Conservation (phyloP, 148 eudicot species). For the Chenopodium album region DNA sequence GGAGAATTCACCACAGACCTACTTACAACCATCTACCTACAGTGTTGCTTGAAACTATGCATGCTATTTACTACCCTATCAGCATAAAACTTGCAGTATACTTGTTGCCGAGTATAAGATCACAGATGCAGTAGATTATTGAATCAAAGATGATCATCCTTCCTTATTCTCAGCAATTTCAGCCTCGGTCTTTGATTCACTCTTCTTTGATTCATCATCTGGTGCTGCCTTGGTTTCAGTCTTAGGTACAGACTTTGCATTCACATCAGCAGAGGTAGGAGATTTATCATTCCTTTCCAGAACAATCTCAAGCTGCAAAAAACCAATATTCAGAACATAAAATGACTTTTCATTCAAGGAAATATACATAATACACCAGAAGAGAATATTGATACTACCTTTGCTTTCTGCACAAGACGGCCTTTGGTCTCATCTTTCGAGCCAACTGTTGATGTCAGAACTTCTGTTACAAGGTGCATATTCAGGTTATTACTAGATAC, state of each 20-base stretch:
- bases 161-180: constrained; percentile 5
- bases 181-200: neutral
- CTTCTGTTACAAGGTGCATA: constrained; percentile 22
- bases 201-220: neutral
- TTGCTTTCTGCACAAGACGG: constrained; percentile 36
- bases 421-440: constrained; percentile 39
- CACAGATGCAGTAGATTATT: neutral
- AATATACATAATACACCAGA: neutral
- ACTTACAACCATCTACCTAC: constrained; percentile 10
- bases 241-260: neutral
- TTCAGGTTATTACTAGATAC: neutral
- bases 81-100: neutral
- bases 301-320: constrained; percentile 30
- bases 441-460: constrained; percentile 44
- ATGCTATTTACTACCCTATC: constrained; percentile 1
- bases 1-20: constrained; percentile 3
- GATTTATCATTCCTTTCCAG: constrained; percentile 32
- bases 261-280: neutral
- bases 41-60: constrained; percentile 1
- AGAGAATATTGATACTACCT: constrained; percentile 3
- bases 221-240: constrained; percentile 3
- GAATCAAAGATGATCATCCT: constrained; percentile 7
- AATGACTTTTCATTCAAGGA: neutral
- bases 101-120: neutral
- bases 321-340: too few relatives aligned